Evolutionary conservation across 129 eudicot species (phyloP), one percentile per base, ranked within the genome.

Genomic region (Oenanthe sinensis): DNA sequence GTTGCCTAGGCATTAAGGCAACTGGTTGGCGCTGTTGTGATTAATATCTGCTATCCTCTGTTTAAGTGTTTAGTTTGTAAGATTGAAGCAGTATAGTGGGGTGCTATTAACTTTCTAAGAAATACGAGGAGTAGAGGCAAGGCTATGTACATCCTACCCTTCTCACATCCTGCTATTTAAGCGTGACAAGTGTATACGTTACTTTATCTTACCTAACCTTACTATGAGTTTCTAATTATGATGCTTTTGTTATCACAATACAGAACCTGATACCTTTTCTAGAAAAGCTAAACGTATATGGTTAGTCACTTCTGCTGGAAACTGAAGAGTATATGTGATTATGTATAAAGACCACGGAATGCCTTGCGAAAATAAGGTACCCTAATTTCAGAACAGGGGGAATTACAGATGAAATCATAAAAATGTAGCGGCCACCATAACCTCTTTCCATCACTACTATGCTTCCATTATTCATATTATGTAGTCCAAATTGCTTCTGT

Each of bases 371-470:
- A 69, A 28, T 69, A 20, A 37, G 6, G 11, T 70, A 71, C 47
- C 19, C 48, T 17, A 71, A 10, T 19, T 39, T 19, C 33, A 3
- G 19, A 17, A 71, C 75, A 42, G 26, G 42, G 49, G 30, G 75
- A 19, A 42, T 40, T 40, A 17, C 3, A 72, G 50, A 72, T 10
- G 28, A 43, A 39, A 39, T 39, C 42, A 39, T 39, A 39, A 39
- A n/a, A 9, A 43, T 47, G 42, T 74, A 84, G 88, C 97, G 86
- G 78, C 97, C 96, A n/a, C 97, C 97, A 36, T 85, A 72, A 5
- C 97, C 97, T 83, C 87, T 86, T 85, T 92, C 89, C 97, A 92
- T 92, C 14, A 92, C 96, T 36, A 92, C 69, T 83, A 88, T 85
- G 55, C 84, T 82, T 14, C 89, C 96, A 69, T 92, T 92, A 11